Percentiles rank a stretch among this genome's conserved stretches.
Conservation (phyloP, 2,329 filamentous ascomycete species). For the Cryphonectria japonica region DNA sequence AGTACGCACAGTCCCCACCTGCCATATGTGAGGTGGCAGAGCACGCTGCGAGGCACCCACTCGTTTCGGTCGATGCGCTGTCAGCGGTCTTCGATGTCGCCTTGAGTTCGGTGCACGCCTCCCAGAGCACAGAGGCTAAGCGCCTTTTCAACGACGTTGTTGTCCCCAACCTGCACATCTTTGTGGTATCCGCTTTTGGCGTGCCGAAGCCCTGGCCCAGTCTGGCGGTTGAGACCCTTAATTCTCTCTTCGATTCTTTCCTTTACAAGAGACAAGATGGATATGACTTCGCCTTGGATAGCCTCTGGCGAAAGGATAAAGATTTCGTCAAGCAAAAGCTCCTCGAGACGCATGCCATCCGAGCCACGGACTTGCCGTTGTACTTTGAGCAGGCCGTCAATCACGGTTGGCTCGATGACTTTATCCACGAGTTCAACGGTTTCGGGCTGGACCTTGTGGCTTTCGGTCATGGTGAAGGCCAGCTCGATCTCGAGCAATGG, state of each 20-base stretch:
- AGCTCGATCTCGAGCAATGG: slow-evolving; percentile 83
- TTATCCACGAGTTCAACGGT: slow-evolving; percentile 78
- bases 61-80: slow-evolving; percentile 86
- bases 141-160: slow-evolving; percentile 69
- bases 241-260: slow-evolving; percentile 81
- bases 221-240: slow-evolving; percentile 75
- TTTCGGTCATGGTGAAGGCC: slow-evolving; percentile 77
- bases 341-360: slow-evolving; percentile 73
- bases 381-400: slow-evolving; percentile 81
- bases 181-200: slow-evolving; percentile 76
- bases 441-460: slow-evolving; percentile 88
- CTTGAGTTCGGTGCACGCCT: slow-evolving; percentile 63
- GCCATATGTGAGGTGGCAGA: slow-evolving; percentile 57
- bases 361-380: slow-evolving; percentile 67
- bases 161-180: slow-evolving; percentile 75
- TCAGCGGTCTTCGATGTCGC: slow-evolving; percentile 69
- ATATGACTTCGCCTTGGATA: slow-evolving; percentile 87
- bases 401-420: slow-evolving; percentile 81
- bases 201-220: slow-evolving; percentile 77
- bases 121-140: slow-evolving; percentile 65
- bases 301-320: slow-evolving; percentile 88
- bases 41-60: slow-evolving; percentile 77
- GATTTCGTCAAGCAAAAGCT: slow-evolving; percentile 83
- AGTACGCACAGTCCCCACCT: slow-evolving; percentile 54
- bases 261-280: slow-evolving; percentile 76